Percentiles rank a stretch among this genome's conserved stretches.
Evolutionary conservation across 495 filamentous ascomycete species (phyloP).

Genomic region (Thermothielavioides terrestris): DNA sequence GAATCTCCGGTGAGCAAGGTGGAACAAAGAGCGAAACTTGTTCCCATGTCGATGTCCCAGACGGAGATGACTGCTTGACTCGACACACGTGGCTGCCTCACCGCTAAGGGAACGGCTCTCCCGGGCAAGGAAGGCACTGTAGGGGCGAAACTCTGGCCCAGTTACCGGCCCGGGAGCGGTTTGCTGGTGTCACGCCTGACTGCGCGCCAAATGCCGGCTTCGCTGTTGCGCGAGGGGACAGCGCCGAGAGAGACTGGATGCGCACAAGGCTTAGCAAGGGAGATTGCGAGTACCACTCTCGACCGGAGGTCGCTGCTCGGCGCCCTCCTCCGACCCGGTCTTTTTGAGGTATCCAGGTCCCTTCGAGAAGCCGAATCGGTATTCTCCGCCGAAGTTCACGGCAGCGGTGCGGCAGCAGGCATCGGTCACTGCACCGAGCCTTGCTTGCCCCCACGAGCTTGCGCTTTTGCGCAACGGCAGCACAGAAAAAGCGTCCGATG

Average conservation of each 20-base stretch:
- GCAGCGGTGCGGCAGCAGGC: slow-evolving; percentile 28
- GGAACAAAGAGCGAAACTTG: slow-evolving; percentile 37
- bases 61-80: slow-evolving; percentile 35
- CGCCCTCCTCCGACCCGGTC: neutral
- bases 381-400: slow-evolving; percentile 22
- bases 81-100: slow-evolving; percentile 39
- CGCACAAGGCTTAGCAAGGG: neutral
- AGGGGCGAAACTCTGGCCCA: neutral
- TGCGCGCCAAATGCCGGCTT: neutral
- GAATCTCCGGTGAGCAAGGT: slow-evolving; percentile 17
- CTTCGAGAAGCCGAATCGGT: slow-evolving; percentile 28
- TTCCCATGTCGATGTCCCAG: slow-evolving; percentile 29
- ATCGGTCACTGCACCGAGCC: slow-evolving; percentile 30
- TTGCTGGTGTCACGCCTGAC: neutral
- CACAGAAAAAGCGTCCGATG: slow-evolving; percentile 26
- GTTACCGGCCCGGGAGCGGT: neutral
- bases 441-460: slow-evolving; percentile 27
- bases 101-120: slow-evolving; percentile 14
- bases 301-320: neutral
- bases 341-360: slow-evolving; percentile 17
- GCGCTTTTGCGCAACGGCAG: slow-evolving; percentile 26
- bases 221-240: slow-evolving; percentile 1
- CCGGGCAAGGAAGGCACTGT: neutral
- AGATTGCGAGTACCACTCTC: neutral
- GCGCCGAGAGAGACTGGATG: neutral